phyloP scores from a whole-genome alignment of 306 rosid genomes.

The Morella rubra region DNA sequence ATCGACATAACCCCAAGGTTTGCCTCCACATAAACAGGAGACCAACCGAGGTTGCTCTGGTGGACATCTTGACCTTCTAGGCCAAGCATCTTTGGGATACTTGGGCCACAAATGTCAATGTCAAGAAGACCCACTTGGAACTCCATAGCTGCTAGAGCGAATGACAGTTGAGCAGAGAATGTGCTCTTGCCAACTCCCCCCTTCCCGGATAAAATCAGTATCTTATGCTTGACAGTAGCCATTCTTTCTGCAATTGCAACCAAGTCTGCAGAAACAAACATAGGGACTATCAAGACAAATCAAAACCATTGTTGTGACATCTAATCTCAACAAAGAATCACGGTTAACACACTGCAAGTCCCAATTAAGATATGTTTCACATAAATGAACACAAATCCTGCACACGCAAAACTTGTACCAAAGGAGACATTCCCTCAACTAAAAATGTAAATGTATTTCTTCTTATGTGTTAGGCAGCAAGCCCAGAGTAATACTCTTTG shows the following conservation, averaged over 20 bases:
- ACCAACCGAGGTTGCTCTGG: conserved; percentile 97
- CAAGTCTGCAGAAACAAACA: conserved; percentile 53
- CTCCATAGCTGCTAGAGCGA: conserved; percentile 81
- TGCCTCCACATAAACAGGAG: conserved; percentile 89
- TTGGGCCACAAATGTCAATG: conserved; percentile 95
- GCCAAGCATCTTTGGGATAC: conserved; percentile 96
- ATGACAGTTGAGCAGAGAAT: conserved; percentile 83
- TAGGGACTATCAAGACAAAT: neutral
- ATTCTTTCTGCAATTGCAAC: conserved; percentile 82
- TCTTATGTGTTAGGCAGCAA: no score
- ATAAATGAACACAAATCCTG: neutral
- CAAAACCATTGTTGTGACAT: conserved; percentile 4
- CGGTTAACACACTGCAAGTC: neutral
- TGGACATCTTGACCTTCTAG: conserved; percentile 90
- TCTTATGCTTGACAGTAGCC: conserved; percentile 96
- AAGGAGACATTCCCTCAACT: no score
- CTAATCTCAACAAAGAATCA: neutral
- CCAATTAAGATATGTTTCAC: neutral
- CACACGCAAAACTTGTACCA: neutral
- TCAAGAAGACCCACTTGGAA: conserved; percentile 96
- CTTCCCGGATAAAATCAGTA: conserved; percentile 82
- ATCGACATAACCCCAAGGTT: conserved; percentile 95
- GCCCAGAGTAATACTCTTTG: no score
- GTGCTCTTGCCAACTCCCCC: conserved; percentile 99
- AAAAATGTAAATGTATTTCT: neutral